These are phyloP conservation scores for Macrolepiota dolichaula DNA, from an alignment of 768 basidiomycete species.

Conservation along the genomic window DNA sequence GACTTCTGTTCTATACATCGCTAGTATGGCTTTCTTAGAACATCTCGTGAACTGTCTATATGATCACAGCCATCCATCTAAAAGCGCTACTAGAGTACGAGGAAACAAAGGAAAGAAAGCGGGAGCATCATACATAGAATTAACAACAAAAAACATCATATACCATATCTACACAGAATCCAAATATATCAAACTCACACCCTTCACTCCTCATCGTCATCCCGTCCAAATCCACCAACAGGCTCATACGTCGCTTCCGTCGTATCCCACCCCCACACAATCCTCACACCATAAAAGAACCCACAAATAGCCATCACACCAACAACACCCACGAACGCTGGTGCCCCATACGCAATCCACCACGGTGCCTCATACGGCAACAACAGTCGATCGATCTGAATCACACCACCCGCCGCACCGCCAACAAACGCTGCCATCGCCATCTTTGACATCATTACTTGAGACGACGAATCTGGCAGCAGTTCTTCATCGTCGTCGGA, in stretches of 20 bases:
- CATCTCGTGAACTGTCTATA: not conserved
- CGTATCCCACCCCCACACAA: slow-evolving; percentile 69
- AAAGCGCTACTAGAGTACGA: not conserved
- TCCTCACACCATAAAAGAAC: slow-evolving; percentile 72
- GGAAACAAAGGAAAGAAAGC: not conserved
- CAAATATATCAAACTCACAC: slow-evolving; percentile 1
- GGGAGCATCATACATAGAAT: slow-evolving; percentile 8
- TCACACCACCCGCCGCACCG: slow-evolving; percentile 78
- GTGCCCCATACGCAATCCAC: slow-evolving; percentile 77
- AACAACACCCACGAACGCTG: slow-evolving; percentile 54
- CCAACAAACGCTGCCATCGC: slow-evolving; percentile 21
- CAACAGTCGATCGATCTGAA: slow-evolving; percentile 82
- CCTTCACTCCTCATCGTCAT: slow-evolving; percentile 38
- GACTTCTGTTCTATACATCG: not conserved
- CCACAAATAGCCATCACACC: slow-evolving; percentile 59
- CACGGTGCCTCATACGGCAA: slow-evolving; percentile 84
- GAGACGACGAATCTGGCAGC: not conserved
- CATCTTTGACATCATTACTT: not conserved
- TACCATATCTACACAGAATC: not conserved
- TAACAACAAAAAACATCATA: not conserved
- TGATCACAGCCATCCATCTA: not conserved
- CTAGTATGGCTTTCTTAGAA: not conserved
- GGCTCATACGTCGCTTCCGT: slow-evolving; percentile 91
- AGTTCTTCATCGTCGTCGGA: too few species aligned
- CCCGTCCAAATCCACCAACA: slow-evolving; percentile 70